Base-by-base conservation (phyloP, 345 rosid genomes). In the Mallotus nudiflorus region DNA sequence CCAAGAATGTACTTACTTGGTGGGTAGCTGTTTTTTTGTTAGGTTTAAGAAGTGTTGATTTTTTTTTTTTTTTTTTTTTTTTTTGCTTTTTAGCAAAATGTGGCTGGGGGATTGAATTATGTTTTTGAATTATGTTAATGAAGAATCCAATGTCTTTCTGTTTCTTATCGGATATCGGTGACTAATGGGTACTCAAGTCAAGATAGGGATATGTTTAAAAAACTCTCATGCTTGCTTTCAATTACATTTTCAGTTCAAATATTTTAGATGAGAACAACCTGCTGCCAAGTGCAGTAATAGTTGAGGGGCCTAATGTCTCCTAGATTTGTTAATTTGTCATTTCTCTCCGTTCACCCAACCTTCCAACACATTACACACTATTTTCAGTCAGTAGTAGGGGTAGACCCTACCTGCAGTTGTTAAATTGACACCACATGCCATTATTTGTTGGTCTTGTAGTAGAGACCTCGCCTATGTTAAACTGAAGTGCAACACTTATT, bases 121-220 rank as follows among this genome's bases (percentile, higher is more conserved):
- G n/a, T 58, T 15, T 53, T 16, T 65, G 61, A n/a, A n/a, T n/a
- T 19, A 63, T 54, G 50, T 45, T 45, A 71, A 61, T 62, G 80
- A 66, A 65, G 77, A 45, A 62, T 73, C 76, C 76, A 52, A 71
- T 70, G 81, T 61, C 4, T 14, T 20, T 56, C 44, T 66, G 61
- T 58, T 15, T 49, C 16, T 33, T 62, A 2, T 56, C 28, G 19
- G 20, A 68, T n/a, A n/a, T n/a, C n/a, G n/a, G n/a, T n/a, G n/a
- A n/a, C n/a, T n/a, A n/a, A n/a, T n/a, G n/a, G n/a, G n/a, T n/a
- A n/a, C n/a, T n/a, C n/a, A n/a, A n/a, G n/a, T 29, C 28, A 31
- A 52, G 62, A 8, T 5, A 15, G 42, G 61, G 56, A 70, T 44
- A 51, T 59, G 58, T 44, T 70, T 65, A 37, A 4, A 37, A 4